These are phyloP conservation scores for Chaetoscypha palmicola DNA, from an alignment of 2,329 filamentous ascomycete species.

Conservation along the genomic window DNA sequence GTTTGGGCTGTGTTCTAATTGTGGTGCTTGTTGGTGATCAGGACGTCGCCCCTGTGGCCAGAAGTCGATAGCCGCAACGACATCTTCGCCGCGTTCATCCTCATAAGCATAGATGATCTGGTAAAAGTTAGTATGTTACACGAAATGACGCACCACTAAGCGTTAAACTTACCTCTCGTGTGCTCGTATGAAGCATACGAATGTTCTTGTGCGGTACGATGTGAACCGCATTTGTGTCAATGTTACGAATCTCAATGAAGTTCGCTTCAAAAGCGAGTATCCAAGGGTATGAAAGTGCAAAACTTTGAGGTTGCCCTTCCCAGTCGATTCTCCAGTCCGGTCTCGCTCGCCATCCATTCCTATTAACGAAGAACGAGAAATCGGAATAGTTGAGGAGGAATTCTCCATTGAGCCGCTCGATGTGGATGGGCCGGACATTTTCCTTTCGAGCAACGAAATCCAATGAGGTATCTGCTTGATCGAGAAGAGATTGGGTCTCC, in stretches of 20 bases:
- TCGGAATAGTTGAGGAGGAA: conserved; percentile 98
- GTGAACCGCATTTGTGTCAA: conserved; percentile 90
- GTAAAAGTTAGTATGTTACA: conserved; percentile 24
- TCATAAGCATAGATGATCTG: conserved; percentile 98
- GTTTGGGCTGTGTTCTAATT: conserved; percentile 16
- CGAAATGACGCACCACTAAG: background rate
- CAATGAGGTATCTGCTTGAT: conserved; percentile 94
- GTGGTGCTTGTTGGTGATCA: conserved; percentile 19
- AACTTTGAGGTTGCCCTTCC: conserved; percentile 88
- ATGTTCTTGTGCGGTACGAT: conserved; percentile 96
- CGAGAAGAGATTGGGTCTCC: conserved; percentile 94
- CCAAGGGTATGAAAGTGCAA: conserved; percentile 93
- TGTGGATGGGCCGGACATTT: conserved; percentile 90
- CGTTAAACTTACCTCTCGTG: conserved; percentile 69
- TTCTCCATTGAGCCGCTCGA: conserved; percentile 93
- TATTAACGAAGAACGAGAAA: conserved; percentile 98
- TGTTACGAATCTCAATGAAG: conserved; percentile 93
- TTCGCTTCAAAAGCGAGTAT: conserved; percentile 95
- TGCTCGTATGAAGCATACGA: conserved; percentile 94
- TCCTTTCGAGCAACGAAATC: conserved; percentile 95
- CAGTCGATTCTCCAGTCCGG: conserved; percentile 97
- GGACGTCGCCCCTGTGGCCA: conserved; percentile 47
- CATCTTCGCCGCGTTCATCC: conserved; percentile 87
- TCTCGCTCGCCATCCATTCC: conserved; percentile 92
- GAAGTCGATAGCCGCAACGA: conserved; percentile 93